Evolutionary conservation across 2,329 filamentous ascomycete genomes (phyloP).

Genomic region (Hawksworthiomyces lignivorus): DNA sequence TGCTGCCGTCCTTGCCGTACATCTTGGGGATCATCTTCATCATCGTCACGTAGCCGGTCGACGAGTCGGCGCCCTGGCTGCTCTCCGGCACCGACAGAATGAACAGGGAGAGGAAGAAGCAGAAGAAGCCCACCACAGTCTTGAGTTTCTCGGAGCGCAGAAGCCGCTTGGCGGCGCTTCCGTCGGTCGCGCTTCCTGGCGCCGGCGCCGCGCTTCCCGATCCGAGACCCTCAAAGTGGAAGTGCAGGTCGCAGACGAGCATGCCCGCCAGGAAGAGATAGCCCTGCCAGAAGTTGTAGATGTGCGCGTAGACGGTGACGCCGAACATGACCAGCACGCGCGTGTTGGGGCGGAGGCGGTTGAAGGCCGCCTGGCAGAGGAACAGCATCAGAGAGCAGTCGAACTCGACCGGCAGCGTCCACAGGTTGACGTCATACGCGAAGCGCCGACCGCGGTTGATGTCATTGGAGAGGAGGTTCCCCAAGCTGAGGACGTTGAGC

Average conservation of each 20-base stretch:
- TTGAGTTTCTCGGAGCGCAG: background rate
- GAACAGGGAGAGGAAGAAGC: background rate
- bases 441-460: constrained; percentile 8
- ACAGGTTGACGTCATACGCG: constrained; percentile 26
- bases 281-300: constrained; percentile 20
- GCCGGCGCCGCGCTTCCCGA: too few relatives aligned
- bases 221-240: constrained; percentile 15
- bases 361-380: constrained; percentile 24
- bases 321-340: constrained; percentile 11
- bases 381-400: constrained; percentile 28
- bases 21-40: constrained; percentile 14
- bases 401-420: constrained; percentile 31
- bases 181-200: too few relatives aligned
- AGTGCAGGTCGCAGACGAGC: constrained; percentile 23
- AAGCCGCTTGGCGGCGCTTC: too few relatives aligned
- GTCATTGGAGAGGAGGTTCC: constrained; percentile 14
- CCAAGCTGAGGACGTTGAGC: constrained; percentile 3
- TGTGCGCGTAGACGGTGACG: constrained; percentile 18
- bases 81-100: constrained; percentile 16
- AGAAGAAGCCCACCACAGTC: background rate
- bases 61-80: constrained; percentile 10
- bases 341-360: constrained; percentile 13
- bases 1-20: constrained; percentile 10
- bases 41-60: constrained; percentile 7
- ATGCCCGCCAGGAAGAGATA: constrained; percentile 26